Base-by-base conservation (phyloP, 129 eudicot genomes). In the Pulicaria dysenterica region DNA sequence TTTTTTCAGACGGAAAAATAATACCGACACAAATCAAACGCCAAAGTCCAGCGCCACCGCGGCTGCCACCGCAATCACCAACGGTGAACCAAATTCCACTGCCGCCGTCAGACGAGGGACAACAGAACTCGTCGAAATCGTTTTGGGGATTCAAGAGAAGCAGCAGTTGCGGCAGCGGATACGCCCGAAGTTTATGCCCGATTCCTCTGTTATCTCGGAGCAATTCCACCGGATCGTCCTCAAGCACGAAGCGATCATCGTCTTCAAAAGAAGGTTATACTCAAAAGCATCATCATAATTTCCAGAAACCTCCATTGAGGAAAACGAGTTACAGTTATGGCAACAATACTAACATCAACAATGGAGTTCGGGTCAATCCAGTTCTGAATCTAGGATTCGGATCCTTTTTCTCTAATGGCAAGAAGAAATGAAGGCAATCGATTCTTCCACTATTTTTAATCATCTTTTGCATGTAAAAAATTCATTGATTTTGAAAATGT, bases 131-230 rank as follows among this genome's bases (percentile, higher is more conserved):
- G 19, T 74, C 85, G 31, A 85, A 76, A 72, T 90, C 98, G 36
- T 89, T 87, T 70, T 89, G 95, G 95, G 75, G 81, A 15, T 93
- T 87, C 50, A 89, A 87, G 80, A 68, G 98, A 8, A 93, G 98
- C 58, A 68, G 85, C 41, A 93, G 98, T 70, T 83, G 96, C 57
- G 89, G 95, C 2, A 85, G 83, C 14, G 87, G 91, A 39, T 93
- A 89, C 48, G 95, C 83, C 0, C 70, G 91, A 67, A 81, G 85
- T 14, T 60, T 93, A 37, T 93, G 96, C 59, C 96, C 98, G 4
- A 41, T 93, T 54, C 92, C 95, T 24, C 67, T 84, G 70, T 50
- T 92, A 40, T 84, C 95, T 16, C 69, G 96, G 37, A 93, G 98
- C 50, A 93, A 93, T 69, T 93, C 98, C 5, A 81, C 95, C 0